Evolutionary conservation across 306 rosid genomes (phyloP).

Genomic region (Castanea crenata): DNA sequence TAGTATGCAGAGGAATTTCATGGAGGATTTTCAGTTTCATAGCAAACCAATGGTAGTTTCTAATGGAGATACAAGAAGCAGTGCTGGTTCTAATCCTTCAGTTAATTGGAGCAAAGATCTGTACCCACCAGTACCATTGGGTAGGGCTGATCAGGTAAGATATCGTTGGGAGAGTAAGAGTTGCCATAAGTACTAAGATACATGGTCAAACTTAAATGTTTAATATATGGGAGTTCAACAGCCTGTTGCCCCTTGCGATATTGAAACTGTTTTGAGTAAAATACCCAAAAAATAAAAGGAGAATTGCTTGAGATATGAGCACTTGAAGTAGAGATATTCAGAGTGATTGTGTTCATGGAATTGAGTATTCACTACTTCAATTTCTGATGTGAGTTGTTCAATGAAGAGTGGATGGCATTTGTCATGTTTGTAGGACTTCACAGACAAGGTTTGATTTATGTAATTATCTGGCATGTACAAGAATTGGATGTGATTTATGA

Average conservation of each 20-base stretch:
- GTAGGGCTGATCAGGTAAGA: slow-evolving; percentile 37
- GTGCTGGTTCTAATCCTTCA: slow-evolving; percentile 47
- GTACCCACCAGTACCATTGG: slow-evolving; percentile 23
- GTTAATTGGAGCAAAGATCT: slow-evolving; percentile 45
- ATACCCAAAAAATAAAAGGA: not conserved
- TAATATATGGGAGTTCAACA: slow-evolving; percentile 38
- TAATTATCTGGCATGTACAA: not conserved
- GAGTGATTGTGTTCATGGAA: not conserved
- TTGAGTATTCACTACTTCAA: not conserved
- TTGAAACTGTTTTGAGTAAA: not conserved
- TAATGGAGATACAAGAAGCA: slow-evolving; percentile 54
- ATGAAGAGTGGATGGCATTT: not conserved
- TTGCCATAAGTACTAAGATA: slow-evolving; percentile 14
- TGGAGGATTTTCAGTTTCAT: slow-evolving; percentile 46
- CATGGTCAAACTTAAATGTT: slow-evolving; percentile 16
- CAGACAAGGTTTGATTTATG: slow-evolving; percentile 19
- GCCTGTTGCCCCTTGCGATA: slow-evolving; percentile 46
- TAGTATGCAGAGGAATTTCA: slow-evolving; percentile 33
- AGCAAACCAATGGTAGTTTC: slow-evolving; percentile 34
- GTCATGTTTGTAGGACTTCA: not conserved
- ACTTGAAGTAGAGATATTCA: not conserved
- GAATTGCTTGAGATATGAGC: not conserved
- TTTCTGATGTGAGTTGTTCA: not conserved
- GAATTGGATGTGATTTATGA: not conserved
- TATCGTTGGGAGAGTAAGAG: slow-evolving; percentile 26